Base-by-base conservation (phyloP, 73 alveolate genomes). In the Stentor coeruleus region DNA sequence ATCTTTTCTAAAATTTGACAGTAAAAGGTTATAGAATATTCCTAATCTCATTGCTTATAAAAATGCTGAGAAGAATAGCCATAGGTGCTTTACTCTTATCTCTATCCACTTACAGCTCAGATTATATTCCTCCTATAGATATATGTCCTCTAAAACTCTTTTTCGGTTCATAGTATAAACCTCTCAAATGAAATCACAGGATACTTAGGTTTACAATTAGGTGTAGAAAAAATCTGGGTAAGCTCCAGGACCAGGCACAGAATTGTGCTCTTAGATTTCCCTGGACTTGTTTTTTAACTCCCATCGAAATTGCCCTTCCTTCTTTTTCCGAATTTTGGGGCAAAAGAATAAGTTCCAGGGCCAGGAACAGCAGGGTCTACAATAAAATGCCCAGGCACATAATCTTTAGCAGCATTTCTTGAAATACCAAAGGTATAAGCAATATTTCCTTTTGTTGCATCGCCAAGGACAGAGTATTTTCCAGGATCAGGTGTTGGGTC, bases 201-300 rank as follows among this genome's bases (percentile, higher is more conserved):
- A 31, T 26, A 26, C 37, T 40, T 66, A 15, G 79, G 79, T 28
- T 14, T 66, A 20, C 79, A 66, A 2, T 40, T 66, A 33, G 79
- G 40, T 11, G 33, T 37, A 2, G 79, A 28, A 11, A 26, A 31
- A 31, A 37, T 66, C 39, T n/a, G n/a, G n/a, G 74, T 90, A 90
- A 3, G 92, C 93, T 30, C 91, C 95, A 4, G 95, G 95, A 20
- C 95, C 95, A 76, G 95, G 95, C 39, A 42, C 31, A 41, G 76
- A 41, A 66, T 86, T 49, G 72, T n/a, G n/a, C n/a, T n/a, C n/a
- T n/a, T n/a, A 74, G 59, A 4, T n/a, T 4, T 59, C 35, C 14
- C 58, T 88, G 66, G 72, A 79, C 39, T 60, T 58, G 3, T 85
- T 82, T 59, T 89, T 76, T n/a, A 90, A 90, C 36, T 82, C 55